Evolutionary conservation across 2,329 filamentous ascomycete species (phyloP).

Genomic region (Coniochaeta prunicola): DNA sequence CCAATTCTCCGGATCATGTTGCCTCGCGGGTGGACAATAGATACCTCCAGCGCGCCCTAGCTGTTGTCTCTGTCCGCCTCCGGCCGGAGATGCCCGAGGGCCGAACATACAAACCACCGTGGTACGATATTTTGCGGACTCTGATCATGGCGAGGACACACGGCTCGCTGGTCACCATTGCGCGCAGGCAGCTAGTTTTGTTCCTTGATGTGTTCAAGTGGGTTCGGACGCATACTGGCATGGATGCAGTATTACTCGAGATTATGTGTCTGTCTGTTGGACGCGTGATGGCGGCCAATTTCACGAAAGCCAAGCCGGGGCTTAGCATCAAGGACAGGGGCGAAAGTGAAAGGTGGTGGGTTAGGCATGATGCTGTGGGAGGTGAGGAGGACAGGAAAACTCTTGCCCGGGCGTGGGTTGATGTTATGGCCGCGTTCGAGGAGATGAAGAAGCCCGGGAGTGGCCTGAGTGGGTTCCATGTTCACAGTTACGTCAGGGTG

Average conservation of each 20-base stretch:
- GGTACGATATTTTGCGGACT: slow-evolving; percentile 32
- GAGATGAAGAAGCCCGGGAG: neutral
- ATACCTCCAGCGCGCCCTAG: slow-evolving; percentile 26
- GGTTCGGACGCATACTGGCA: slow-evolving; percentile 20
- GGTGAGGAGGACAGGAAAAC: neutral
- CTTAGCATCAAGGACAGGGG: no score
- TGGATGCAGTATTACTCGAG: slow-evolving; percentile 27
- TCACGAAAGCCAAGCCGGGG: neutral
- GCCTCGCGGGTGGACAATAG: neutral
- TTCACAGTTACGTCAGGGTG: slow-evolving; percentile 56
- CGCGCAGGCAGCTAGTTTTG: slow-evolving; percentile 6
- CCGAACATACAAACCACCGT: slow-evolving; percentile 28
- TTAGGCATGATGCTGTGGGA: neutral
- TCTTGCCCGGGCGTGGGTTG: neutral
- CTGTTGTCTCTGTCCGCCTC: slow-evolving; percentile 21
- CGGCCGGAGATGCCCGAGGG: slow-evolving; percentile 16
- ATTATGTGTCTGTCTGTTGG: slow-evolving; percentile 25
- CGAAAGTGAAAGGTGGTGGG: neutral
- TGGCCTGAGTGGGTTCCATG: slow-evolving; percentile 24
- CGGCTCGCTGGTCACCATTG: neutral
- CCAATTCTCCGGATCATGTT: slow-evolving; percentile 7
- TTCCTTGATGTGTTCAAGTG: slow-evolving; percentile 22
- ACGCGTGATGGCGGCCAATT: slow-evolving; percentile 15
- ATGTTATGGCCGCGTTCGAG: neutral
- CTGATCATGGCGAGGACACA: slow-evolving; percentile 26